Evolutionary conservation across 2,329 filamentous ascomycete species (phyloP), one percentile per base, ranked within the genome.

Genomic region (Aspergillus novofumigatus): DNA sequence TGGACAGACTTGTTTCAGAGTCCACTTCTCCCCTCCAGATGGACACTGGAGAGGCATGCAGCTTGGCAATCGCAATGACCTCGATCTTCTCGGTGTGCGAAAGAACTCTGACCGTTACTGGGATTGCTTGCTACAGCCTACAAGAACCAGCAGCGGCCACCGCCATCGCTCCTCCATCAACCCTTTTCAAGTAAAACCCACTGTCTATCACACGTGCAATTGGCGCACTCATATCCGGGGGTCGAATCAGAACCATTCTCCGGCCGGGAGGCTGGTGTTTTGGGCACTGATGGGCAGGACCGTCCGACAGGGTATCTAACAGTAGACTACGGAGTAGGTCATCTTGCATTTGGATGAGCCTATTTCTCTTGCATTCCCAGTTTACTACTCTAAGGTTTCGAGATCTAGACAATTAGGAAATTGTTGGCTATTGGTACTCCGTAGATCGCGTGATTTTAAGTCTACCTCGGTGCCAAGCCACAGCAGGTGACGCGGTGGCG

Each of bases 211-310:
- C 44, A 47, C 44, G 21, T 47, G 44, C 44, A 26, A 25, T 23
- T 47, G n/a, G n/a, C 14, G 21, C 21, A 23, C 21, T 26, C 44
- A 23, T 23, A 6, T 17, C 21, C 21, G 9, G 25, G n/a, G 44
- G 44, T 26, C 44, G 21, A 47, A 47, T 47, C 44, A 47, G 44
- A 26, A 26, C 14, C 4, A 10, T 25, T 26, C 44, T 23, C 14
- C 21, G 10, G 3, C 42, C n/a, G 44, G 44, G 44, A 47, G 44
- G 44, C 35, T 20, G 49, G 51, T 59, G 51, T 28, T 59, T 59
- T 59, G 59, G 59, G 59, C 59, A 61, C 52, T 51, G 48, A 61
- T 53, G 51, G 55, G 49, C 54, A 53, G 49, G 52, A 42, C 50
- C 49, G 35, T 28, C 50, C 49, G 48, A 52, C 49, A 29, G 54